phyloP scores from a whole-genome alignment of 805 yeast genomes.

The Yarrowia bubula region DNA sequence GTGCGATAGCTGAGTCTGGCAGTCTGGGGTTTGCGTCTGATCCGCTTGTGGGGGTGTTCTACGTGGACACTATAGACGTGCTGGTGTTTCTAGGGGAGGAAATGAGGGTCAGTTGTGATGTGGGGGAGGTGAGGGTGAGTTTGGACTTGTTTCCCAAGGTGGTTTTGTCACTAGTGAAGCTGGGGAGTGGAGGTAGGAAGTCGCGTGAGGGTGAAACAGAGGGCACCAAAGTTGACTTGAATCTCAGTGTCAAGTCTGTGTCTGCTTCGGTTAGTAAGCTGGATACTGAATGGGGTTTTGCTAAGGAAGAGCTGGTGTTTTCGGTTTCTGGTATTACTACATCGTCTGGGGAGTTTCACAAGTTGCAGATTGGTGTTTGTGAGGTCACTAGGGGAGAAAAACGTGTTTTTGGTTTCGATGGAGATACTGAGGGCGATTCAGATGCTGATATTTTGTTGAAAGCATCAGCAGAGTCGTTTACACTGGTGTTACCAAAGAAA shows the following conservation, averaged over 20 bases:
- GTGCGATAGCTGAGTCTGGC: slow-evolving; percentile 53
- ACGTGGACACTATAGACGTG: not conserved
- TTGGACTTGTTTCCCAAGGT: slow-evolving; percentile 6
- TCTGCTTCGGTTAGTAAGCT: not conserved
- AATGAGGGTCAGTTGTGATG: not conserved
- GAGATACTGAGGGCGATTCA: not conserved
- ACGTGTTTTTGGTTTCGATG: not conserved
- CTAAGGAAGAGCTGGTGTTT: not conserved
- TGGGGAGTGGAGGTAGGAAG: not conserved
- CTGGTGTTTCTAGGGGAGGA: slow-evolving; percentile 1
- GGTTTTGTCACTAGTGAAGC: not conserved
- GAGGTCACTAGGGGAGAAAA: not conserved
- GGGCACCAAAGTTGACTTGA: not conserved
- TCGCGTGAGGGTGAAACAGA: not conserved
- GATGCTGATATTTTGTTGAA: not conserved
- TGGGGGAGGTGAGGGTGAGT: not conserved
- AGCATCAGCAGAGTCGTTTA: not conserved
- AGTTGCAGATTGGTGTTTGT: slow-evolving; percentile 5
- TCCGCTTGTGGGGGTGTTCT: not conserved
- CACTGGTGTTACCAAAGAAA: not conserved
- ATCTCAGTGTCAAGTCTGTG: not conserved
- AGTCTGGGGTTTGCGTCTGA: not conserved
- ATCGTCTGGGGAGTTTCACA: not conserved
- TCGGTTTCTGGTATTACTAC: not conserved
- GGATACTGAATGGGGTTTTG: not conserved